A percentile compares a stretch with the other conserved stretches of the same genome.
Evolutionary conservation across 352 stramenopile species (phyloP).

Genomic region (Phytophthora aleatoria): DNA sequence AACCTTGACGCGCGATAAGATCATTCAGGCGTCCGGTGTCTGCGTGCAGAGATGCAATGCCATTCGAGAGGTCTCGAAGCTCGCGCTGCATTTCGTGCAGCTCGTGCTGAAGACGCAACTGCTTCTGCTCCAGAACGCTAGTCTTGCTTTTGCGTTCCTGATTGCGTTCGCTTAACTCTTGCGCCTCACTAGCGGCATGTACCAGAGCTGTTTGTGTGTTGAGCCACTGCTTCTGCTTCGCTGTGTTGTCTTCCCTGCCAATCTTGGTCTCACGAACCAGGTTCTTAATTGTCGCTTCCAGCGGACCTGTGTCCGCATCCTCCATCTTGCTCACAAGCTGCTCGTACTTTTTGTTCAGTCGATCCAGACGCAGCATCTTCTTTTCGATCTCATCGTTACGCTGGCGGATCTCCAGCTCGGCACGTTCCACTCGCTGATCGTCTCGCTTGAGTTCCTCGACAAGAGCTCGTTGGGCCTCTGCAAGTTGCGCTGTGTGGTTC

Average conservation of each 20-base stretch:
- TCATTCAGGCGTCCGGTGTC: conserved; percentile 94
- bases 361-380: conserved; percentile 93
- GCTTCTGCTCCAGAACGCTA: conserved; percentile 91
- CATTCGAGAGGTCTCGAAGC: conserved; percentile 78
- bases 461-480: conserved; percentile 80
- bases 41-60: conserved; percentile 85
- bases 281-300: conserved; percentile 95
- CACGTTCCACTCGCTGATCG: conserved; percentile 90
- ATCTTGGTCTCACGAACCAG: conserved; percentile 87
- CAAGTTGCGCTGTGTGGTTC: conserved; percentile 86
- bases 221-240: conserved; percentile 92
- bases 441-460: conserved; percentile 87
- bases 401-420: conserved; percentile 94
- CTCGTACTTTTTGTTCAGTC: conserved; percentile 96
- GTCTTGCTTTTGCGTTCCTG: conserved; percentile 91
- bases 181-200: conserved; percentile 83
- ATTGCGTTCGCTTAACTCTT: conserved; percentile 89
- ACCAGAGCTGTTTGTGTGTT: conserved; percentile 91
- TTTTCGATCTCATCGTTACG: conserved; percentile 97
- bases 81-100: conserved; percentile 80
- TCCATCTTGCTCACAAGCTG: conserved; percentile 89
- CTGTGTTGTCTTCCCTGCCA: conserved; percentile 64
- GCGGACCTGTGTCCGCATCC: conserved; percentile 91
- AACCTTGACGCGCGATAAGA: conserved; percentile 90
- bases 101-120: conserved; percentile 86